Evolutionary conservation across 441 rosid species (phyloP).

Genomic region (Populus tomentosa): DNA sequence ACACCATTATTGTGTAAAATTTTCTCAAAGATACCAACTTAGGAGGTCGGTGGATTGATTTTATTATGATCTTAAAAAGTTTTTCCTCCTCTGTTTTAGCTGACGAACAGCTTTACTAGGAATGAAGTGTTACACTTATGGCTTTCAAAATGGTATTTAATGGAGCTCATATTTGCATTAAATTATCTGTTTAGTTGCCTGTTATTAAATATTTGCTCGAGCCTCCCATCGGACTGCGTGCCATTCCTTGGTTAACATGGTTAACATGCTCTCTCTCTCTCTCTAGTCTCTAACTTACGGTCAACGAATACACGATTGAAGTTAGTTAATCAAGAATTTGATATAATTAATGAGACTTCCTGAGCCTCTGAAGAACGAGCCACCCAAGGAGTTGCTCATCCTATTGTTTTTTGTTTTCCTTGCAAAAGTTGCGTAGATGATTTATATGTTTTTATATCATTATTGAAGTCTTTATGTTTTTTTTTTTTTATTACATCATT

Average conservation of each 20-base stretch:
- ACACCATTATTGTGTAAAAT: slow-evolving; percentile 28
- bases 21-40: slow-evolving; percentile 24
- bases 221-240: neutral
- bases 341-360: too few relatives aligned
- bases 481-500: too few relatives aligned
- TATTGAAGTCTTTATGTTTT: too few relatives aligned
- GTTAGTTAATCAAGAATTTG: too few relatives aligned
- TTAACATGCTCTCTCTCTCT: too few relatives aligned
- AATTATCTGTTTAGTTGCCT: neutral
- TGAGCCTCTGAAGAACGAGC: too few relatives aligned
- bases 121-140: slow-evolving; percentile 15
- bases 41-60: slow-evolving; percentile 22
- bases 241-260: neutral
- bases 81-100: slow-evolving; percentile 13
- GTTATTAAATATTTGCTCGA: neutral
- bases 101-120: slow-evolving; percentile 21
- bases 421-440: too few relatives aligned
- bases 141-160: neutral
- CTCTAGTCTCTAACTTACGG: too few relatives aligned
- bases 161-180: neutral
- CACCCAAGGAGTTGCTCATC: too few relatives aligned
- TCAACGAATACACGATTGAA: too few relatives aligned
- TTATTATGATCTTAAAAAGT: slow-evolving; percentile 10
- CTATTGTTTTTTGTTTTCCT: too few relatives aligned
- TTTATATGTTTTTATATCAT: too few relatives aligned